These are phyloP conservation scores for Earliella scabrosa DNA, from an alignment of 1,284 basidiomycete species.

Conservation along the genomic window DNA sequence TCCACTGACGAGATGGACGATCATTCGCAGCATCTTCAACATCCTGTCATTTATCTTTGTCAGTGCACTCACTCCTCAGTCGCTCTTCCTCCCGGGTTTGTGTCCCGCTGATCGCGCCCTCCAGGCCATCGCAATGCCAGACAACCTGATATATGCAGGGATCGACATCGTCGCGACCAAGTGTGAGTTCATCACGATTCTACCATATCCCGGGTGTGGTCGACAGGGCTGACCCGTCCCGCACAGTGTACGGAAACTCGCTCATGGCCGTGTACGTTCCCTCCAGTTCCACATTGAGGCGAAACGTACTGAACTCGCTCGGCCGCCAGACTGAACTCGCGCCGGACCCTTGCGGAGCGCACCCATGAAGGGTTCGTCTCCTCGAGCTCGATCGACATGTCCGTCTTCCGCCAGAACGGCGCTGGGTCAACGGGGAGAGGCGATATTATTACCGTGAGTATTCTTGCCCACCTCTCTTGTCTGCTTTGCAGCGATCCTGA, in stretches of 20 bases:
- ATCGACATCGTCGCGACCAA: constrained; percentile 22
- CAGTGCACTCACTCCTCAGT: neutral
- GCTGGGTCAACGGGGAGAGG: neutral
- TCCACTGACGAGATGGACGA: neutral
- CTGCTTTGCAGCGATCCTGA: neutral
- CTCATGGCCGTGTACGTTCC: constrained; percentile 20
- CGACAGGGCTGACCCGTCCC: neutral
- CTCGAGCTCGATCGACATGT: constrained; percentile 13
- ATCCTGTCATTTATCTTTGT: constrained; percentile 19
- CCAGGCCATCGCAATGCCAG: constrained; percentile 20
- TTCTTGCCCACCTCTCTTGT: neutral
- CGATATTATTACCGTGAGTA: neutral
- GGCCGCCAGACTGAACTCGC: constrained; percentile 16
- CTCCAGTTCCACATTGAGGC: neutral
- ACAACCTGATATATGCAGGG: constrained; percentile 19
- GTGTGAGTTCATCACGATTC: neutral
- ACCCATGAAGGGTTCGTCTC: constrained; percentile 7
- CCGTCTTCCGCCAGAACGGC: neutral
- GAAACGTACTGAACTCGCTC: neutral
- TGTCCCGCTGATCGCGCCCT: no score
- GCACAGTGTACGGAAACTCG: constrained; percentile 20
- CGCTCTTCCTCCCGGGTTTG: no score
- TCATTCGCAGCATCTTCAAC: constrained; percentile 16
- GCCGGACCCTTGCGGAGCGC: constrained; percentile 8
- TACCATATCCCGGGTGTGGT: no score